Conservation (phyloP, 202 grass and related monocot genomes). For the Carex arenaria region DNA sequence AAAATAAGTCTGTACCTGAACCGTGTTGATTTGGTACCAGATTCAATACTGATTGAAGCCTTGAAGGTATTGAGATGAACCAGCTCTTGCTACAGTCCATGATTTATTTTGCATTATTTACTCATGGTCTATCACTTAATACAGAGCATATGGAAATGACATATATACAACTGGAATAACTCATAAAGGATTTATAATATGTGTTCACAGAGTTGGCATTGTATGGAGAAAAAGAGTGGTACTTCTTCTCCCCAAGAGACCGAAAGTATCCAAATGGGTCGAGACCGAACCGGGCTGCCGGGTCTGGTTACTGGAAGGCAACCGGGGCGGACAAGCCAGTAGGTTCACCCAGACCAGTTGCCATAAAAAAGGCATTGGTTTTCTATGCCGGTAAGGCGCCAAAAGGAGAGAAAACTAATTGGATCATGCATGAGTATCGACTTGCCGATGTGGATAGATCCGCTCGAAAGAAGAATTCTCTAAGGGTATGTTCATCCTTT, state of each 20-base stretch:
- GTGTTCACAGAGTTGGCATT: conserved; percentile 46
- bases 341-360: conserved; percentile 53
- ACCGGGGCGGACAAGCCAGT: conserved; percentile 82
- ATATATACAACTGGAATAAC: background rate
- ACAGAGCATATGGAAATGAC: background rate
- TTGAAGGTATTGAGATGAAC: background rate
- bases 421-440: conserved; percentile 99
- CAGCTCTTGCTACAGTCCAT: background rate
- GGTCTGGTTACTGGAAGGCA: conserved; percentile 82
- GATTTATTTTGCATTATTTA: background rate
- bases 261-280: conserved; percentile 88
- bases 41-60: background rate
- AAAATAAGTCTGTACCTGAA: background rate
- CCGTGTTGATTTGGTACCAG: background rate
- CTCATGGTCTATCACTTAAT: background rate
- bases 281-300: conserved; percentile 64
- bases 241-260: conserved; percentile 90
- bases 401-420: conserved; percentile 92
- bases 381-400: conserved; percentile 86
- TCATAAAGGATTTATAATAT: background rate
- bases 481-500: conserved; percentile 44
- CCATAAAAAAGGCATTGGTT: conserved; percentile 85
- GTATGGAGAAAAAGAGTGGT: conserved; percentile 94
- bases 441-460: conserved; percentile 79
- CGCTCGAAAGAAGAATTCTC: conserved; percentile 73